phyloP scores from a whole-genome alignment of 805 yeast genomes.

The Zygotorulaspora florentina region DNA sequence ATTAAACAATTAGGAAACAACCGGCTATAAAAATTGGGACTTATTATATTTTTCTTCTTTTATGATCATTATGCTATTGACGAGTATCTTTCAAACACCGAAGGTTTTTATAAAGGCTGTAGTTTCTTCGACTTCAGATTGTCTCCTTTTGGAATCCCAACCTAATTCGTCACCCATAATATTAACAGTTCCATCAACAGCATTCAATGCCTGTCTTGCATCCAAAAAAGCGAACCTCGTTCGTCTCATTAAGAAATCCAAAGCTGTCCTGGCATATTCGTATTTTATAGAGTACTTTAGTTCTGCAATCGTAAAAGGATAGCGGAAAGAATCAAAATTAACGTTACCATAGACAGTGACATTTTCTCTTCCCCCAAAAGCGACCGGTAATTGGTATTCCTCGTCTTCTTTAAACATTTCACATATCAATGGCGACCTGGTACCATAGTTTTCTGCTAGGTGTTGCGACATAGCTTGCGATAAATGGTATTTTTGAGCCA shows the following conservation, averaged over 20 bases:
- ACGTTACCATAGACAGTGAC: slow-evolving; percentile 20
- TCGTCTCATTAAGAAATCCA: slow-evolving; percentile 90
- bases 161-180: slow-evolving; percentile 74
- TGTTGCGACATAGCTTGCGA: slow-evolving; percentile 75
- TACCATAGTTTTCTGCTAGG: slow-evolving; percentile 82
- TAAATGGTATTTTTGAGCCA: slow-evolving; percentile 72
- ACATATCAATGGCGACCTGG: slow-evolving; percentile 76
- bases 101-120: slow-evolving; percentile 57
- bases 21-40: not conserved
- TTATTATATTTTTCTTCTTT: slow-evolving; percentile 1
- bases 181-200: slow-evolving; percentile 81
- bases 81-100: slow-evolving; percentile 39
- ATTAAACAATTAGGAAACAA: not conserved
- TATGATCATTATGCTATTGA: not conserved
- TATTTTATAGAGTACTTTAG: slow-evolving; percentile 72
- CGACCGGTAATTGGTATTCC: slow-evolving; percentile 58
- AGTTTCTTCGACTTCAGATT: slow-evolving; percentile 48
- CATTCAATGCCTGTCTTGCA: slow-evolving; percentile 72
- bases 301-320: slow-evolving; percentile 90
- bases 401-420: slow-evolving; percentile 49
- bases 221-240: slow-evolving; percentile 89
- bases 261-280: slow-evolving; percentile 84
- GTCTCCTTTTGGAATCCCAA: slow-evolving; percentile 63
- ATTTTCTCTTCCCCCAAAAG: slow-evolving; percentile 46
- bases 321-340: slow-evolving; percentile 46